phyloP scores from a whole-genome alignment of 495 filamentous ascomycete genomes.

The Chaetomium fimeti region DNA sequence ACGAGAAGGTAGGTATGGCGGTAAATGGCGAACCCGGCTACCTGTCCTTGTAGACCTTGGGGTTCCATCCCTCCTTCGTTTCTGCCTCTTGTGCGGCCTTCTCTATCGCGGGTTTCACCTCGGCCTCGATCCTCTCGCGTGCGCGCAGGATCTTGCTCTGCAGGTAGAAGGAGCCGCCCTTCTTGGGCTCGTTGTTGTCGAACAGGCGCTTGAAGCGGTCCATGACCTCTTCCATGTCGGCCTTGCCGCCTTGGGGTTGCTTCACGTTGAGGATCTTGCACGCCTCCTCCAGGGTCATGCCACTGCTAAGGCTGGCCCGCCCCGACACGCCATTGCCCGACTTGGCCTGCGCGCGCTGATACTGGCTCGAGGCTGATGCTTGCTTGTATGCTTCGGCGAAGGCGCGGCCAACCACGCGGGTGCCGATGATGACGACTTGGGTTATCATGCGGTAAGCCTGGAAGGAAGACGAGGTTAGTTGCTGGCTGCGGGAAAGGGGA shows the following conservation, averaged over 20 bases:
- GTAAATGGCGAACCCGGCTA: constrained; percentile 37
- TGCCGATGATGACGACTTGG: constrained; percentile 85
- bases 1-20: neutral
- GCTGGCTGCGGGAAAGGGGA: neutral
- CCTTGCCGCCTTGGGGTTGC: constrained; percentile 73
- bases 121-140: constrained; percentile 86
- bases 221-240: constrained; percentile 72
- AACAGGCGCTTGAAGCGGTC: constrained; percentile 92
- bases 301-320: constrained; percentile 55
- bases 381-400: constrained; percentile 90
- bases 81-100: constrained; percentile 60
- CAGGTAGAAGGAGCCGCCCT: constrained; percentile 95
- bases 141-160: constrained; percentile 95
- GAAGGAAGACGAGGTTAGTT: neutral
- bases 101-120: constrained; percentile 57
- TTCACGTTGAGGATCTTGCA: constrained; percentile 97
- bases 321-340: constrained; percentile 42
- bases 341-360: constrained; percentile 64
- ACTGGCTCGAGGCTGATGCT: constrained; percentile 79
- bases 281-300: constrained; percentile 90
- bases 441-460: constrained; percentile 94
- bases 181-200: constrained; percentile 87
- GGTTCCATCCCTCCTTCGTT: constrained; percentile 81
- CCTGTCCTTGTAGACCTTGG: constrained; percentile 90
- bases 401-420: constrained; percentile 87